phyloP scores from a whole-genome alignment of 805 yeast genomes.

The Danielia reshetovae region DNA sequence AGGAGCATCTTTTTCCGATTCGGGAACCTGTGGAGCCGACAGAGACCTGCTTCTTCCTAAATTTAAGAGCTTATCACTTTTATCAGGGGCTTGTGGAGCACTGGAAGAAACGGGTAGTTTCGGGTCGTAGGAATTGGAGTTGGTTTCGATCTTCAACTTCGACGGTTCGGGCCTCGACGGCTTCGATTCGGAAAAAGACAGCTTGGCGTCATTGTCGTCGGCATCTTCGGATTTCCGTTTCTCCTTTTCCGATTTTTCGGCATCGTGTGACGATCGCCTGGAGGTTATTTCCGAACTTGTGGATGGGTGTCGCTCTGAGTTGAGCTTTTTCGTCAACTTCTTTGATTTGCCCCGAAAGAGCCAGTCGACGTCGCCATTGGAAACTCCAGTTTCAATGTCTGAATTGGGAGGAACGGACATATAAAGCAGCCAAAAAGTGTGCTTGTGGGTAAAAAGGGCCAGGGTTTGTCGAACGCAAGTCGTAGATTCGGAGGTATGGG shows the following conservation, averaged over 20 bases:
- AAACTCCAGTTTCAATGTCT: constrained; percentile 46
- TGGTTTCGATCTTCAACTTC: not conserved
- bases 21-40: constrained; percentile 15
- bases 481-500: not conserved
- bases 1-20: constrained; percentile 5
- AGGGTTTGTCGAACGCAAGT: not conserved
- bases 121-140: not conserved
- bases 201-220: too few species aligned
- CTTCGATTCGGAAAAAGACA: too few species aligned
- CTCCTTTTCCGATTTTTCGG: not conserved
- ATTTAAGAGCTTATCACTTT: constrained; percentile 9
- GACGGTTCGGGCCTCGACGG: not conserved
- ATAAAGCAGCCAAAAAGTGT: too few species aligned
- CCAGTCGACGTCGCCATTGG: constrained; percentile 83
- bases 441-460: too few species aligned
- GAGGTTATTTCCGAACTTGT: constrained; percentile 1
- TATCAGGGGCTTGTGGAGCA: not conserved
- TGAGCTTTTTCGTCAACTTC: constrained; percentile 45
- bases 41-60: constrained; percentile 26
- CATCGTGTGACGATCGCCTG: too few species aligned
- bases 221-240: not conserved
- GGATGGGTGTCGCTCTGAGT: constrained; percentile 13
- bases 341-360: constrained; percentile 73
- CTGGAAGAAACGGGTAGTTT: not conserved
- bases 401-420: constrained; percentile 13